Conservation (phyloP, 306 rosid species). For the Quercus rubra region DNA sequence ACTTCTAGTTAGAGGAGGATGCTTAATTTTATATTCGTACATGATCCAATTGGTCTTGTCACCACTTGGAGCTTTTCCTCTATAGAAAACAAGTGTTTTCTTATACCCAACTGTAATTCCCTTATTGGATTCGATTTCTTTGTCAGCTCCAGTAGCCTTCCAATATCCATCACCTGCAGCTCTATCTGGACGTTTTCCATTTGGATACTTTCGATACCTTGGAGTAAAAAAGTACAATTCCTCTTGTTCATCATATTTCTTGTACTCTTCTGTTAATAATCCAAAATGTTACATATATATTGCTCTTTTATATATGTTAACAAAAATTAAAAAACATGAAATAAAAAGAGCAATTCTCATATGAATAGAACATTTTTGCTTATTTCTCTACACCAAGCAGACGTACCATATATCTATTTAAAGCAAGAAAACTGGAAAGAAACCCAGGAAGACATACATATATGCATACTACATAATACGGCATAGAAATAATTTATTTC, state of each 20-base stretch:
- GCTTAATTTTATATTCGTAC: slow-evolving; percentile 15
- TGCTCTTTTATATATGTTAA: too few species aligned
- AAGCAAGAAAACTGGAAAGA: too few species aligned
- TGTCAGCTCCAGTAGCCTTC: slow-evolving; percentile 25
- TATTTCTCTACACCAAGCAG: too few species aligned
- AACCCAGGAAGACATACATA: too few species aligned
- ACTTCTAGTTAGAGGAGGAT: neutral
- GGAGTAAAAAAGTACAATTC: slow-evolving; percentile 25
- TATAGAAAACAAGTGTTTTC: slow-evolving; percentile 19
- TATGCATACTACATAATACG: too few species aligned
- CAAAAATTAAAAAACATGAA: too few species aligned
- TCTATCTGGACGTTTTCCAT: slow-evolving; percentile 10
- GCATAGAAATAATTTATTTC: too few species aligned
- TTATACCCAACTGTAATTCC: neutral
- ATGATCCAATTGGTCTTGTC: slow-evolving; percentile 26
- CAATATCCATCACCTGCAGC: slow-evolving; percentile 22
- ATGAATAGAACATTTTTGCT: too few species aligned
- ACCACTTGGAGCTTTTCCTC: slow-evolving; percentile 27
- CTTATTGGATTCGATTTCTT: neutral
- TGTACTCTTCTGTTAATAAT: too few species aligned
- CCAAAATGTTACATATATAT: too few species aligned
- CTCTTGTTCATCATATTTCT: neutral
- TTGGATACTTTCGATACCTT: slow-evolving; percentile 16
- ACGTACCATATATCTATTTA: too few species aligned
- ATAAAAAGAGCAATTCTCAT: too few species aligned